These are phyloP conservation scores for Penicillium cosmopolitanum DNA, from an alignment of 495 filamentous ascomycete genomes.

Conservation along the genomic window DNA sequence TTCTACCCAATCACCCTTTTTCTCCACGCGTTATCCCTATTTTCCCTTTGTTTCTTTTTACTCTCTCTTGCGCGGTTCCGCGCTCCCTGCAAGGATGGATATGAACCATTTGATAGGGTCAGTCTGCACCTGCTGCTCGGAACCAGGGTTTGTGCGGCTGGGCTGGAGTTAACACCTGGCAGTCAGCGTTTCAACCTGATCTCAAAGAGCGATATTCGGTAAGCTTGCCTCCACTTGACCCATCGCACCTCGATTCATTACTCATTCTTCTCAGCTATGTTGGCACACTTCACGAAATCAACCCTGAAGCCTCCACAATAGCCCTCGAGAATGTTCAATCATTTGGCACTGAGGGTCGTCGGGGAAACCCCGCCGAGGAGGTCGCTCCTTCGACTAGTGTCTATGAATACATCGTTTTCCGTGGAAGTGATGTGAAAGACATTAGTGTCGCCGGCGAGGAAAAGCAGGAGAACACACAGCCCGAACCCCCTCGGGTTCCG, in stretches of 20 bases:
- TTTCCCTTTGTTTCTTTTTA: conserved; percentile 21
- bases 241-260: conserved; percentile 1
- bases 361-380: conserved; percentile 74
- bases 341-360: conserved; percentile 90
- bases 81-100: conserved; percentile 49
- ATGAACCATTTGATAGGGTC: conserved; percentile 60
- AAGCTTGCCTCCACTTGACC: conserved; percentile 28
- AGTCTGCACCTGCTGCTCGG: conserved; percentile 41
- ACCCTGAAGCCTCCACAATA: conserved; percentile 93
- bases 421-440: conserved; percentile 98
- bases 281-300: conserved; percentile 95
- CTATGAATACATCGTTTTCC: conserved; percentile 99
- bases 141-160: conserved; percentile 45
- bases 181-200: conserved; percentile 69
- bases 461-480: conserved; percentile 72
- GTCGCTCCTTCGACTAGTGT: conserved; percentile 78
- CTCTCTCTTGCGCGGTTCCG: conserved; percentile 40
- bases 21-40: conserved; percentile 12
- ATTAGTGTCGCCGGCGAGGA: conserved; percentile 80
- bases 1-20: conserved; percentile 14
- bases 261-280: conserved; percentile 72
- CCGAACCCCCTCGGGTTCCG: conserved; percentile 70
- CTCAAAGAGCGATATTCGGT: conserved; percentile 97
- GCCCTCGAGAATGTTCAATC: conserved; percentile 94
- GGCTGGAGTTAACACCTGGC: conserved; percentile 51